Percentiles rank a stretch among this genome's conserved stretches.
These are phyloP conservation scores for Nakataea oryzae DNA, from an alignment of 2,329 filamentous ascomycete genomes.

Conservation along the genomic window DNA sequence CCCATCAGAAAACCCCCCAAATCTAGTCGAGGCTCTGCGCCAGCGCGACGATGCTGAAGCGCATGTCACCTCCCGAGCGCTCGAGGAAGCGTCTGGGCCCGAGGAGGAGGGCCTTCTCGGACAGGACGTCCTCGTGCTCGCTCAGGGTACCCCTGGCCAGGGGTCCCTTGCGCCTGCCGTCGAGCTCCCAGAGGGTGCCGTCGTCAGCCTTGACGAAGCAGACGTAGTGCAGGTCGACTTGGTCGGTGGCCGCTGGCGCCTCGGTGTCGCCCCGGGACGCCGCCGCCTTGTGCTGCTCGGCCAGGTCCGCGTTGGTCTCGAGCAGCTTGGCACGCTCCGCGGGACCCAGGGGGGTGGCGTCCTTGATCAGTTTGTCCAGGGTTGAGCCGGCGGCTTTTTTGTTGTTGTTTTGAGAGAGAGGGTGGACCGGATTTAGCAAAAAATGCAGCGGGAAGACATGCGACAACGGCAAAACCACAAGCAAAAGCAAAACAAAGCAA, in stretches of 20 bases:
- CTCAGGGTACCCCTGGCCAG: conserved; percentile 43
- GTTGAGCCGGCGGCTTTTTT: conserved; percentile 28
- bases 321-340: conserved; percentile 59
- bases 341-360: conserved; percentile 62
- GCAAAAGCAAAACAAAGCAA: neutral
- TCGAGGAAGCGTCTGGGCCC: conserved; percentile 51
- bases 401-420: neutral
- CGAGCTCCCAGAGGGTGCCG: conserved; percentile 52
- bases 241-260: conserved; percentile 67
- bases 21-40: conserved; percentile 37
- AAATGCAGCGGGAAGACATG: neutral
- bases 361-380: conserved; percentile 53
- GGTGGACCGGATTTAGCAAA: too few species aligned
- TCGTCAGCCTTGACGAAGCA: conserved; percentile 74
- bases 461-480: neutral
- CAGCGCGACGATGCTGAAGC: conserved; percentile 48
- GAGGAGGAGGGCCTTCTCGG: conserved; percentile 61
- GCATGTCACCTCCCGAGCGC: conserved; percentile 38
- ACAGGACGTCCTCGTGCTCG: conserved; percentile 59
- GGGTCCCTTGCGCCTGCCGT: conserved; percentile 48
- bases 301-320: conserved; percentile 66
- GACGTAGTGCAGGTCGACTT: conserved; percentile 91
- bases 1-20: neutral
- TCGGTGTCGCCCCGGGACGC: conserved; percentile 68
- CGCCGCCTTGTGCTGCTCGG: conserved; percentile 67